These are phyloP conservation scores for Fraxinus platypoda DNA, from an alignment of 305 asterid species.

Conservation along the genomic window DNA sequence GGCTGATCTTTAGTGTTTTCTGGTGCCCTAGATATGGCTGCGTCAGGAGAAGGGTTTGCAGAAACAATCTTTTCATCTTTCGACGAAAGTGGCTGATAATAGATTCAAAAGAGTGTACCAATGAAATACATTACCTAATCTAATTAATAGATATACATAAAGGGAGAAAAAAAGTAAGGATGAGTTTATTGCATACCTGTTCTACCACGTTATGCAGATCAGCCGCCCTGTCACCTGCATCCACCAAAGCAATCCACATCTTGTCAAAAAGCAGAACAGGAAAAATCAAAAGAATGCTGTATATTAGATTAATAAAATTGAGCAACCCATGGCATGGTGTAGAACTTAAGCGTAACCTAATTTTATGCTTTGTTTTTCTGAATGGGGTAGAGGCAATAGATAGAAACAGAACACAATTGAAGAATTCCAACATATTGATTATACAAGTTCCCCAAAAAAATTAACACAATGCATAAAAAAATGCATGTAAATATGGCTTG, in stretches of 20 bases:
- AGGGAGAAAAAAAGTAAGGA: conserved; percentile 16
- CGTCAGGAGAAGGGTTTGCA: conserved; percentile 67
- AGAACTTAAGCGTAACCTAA: background rate
- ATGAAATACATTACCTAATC: conserved; percentile 29
- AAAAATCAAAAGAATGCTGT: background rate
- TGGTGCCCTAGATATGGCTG: conserved; percentile 62
- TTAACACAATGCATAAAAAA: background rate
- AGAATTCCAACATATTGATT: background rate
- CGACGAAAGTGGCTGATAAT: conserved; percentile 67
- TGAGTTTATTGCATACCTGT: conserved; percentile 47
- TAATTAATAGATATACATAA: conserved; percentile 27
- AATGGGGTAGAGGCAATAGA: background rate
- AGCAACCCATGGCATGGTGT: background rate
- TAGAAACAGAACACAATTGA: background rate
- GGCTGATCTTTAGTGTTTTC: conserved; percentile 59
- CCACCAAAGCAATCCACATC: conserved; percentile 25
- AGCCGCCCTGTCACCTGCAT: conserved; percentile 70
- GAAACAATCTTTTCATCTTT: conserved; percentile 79
- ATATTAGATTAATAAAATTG: background rate
- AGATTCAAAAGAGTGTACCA: conserved; percentile 37
- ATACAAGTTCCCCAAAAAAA: background rate
- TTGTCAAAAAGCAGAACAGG: conserved; percentile 11
- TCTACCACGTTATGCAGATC: conserved; percentile 73
- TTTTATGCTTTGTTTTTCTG: background rate
- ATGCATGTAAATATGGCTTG: background rate